Evolutionary conservation across 2,329 filamentous ascomycete species (phyloP).

Genomic region (Botryotinia convoluta): DNA sequence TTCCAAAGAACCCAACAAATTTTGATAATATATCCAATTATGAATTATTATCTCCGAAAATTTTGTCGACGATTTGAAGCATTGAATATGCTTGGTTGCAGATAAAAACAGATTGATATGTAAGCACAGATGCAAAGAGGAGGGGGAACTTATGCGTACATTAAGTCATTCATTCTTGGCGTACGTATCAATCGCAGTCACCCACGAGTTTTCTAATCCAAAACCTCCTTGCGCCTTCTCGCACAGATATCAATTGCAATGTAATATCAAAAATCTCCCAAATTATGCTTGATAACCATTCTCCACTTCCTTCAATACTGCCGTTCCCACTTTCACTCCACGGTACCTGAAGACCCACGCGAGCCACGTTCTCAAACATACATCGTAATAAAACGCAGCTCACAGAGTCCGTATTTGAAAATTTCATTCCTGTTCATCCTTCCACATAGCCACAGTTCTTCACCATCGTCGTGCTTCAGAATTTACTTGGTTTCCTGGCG

Average conservation of each 20-base stretch:
- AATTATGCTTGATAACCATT: neutral
- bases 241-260: neutral
- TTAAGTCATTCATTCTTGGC: neutral
- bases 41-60: neutral
- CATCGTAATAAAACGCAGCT: neutral
- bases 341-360: neutral
- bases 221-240: neutral
- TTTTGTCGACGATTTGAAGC: neutral
- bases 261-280: neutral
- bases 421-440: neutral
- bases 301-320: neutral
- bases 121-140: neutral
- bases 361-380: neutral
- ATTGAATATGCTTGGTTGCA: neutral
- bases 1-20: neutral
- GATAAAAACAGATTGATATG: neutral
- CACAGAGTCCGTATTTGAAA: neutral
- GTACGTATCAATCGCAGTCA: neutral
- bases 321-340: neutral
- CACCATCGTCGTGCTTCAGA: slow-evolving; percentile 1
- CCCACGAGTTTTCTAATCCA: neutral
- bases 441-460: neutral
- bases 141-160: neutral
- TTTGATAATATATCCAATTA: neutral
- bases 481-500: neutral